Conservation (phyloP, 2,329 filamentous ascomycete genomes). For the Capronia americana region DNA sequence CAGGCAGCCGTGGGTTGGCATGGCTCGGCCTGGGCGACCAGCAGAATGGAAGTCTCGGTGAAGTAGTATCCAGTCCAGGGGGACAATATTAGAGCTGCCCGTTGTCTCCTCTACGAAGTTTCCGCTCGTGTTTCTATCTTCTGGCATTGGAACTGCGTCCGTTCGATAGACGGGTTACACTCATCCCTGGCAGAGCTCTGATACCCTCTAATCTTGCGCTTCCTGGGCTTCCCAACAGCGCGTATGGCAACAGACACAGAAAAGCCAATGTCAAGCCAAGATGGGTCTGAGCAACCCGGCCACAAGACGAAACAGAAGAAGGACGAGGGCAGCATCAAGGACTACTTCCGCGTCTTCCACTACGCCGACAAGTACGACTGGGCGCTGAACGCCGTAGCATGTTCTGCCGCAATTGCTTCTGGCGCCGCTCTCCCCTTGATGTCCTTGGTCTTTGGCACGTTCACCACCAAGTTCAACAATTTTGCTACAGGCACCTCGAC, state of each 20-base stretch:
- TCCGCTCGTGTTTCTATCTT: not conserved
- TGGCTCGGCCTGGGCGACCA: not conserved
- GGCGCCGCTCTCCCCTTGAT: constrained; percentile 45
- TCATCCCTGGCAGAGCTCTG: not conserved
- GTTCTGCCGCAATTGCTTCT: constrained; percentile 38
- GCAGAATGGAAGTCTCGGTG: not conserved
- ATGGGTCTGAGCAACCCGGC: constrained; percentile 6
- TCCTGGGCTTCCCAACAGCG: not conserved
- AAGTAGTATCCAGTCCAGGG: not conserved
- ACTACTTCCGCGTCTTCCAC: constrained; percentile 36
- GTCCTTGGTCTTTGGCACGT: constrained; percentile 48
- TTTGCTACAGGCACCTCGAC: constrained; percentile 34
- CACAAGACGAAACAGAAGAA: constrained; percentile 28
- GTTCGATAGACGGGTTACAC: not conserved
- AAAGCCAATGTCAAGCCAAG: constrained; percentile 18
- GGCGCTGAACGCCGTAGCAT: constrained; percentile 34
- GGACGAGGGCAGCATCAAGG: constrained; percentile 29
- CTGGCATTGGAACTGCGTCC: not conserved
- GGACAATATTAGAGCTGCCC: not conserved
- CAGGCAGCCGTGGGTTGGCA: constrained; percentile 2
- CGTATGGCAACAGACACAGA: constrained; percentile 21
- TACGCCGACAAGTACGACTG: constrained; percentile 39
- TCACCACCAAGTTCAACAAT: constrained; percentile 42
- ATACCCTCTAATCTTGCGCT: not conserved
- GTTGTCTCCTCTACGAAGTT: not conserved